Base-by-base conservation (phyloP, 2,329 filamentous ascomycete genomes). In the Hymenoscyphus albidus region DNA sequence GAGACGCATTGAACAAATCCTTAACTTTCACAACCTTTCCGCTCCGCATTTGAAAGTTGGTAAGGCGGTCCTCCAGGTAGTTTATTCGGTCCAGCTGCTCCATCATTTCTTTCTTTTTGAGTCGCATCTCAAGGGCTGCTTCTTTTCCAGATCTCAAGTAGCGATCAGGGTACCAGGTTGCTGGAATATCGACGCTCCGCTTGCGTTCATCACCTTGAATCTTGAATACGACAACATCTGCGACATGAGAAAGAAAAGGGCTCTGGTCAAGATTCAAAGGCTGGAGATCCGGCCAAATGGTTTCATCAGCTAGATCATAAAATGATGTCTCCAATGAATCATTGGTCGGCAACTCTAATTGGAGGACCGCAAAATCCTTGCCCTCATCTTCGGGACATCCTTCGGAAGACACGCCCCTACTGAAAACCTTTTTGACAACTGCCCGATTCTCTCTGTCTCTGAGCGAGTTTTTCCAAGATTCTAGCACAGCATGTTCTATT, bases 141-240 rank as follows among this genome's bases (percentile, higher is more conserved):
- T 81, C 75, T 62, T 79, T 80, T 14, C 80, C 78, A 12, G 70
- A 74, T 58, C 77, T 75, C 61, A 83, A 73, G 64, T 85, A 86
- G n/a, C 78, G 80, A 71, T 86, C 83, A 0, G 82, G 80, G 68
- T 84, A 85, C 66, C 85, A 80, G 13, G 80, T 74, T 54, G 76
- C 74, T 5, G 84, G 84, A 40, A 86, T 80, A 3, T 84, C 81
- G 54, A 84, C 76, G 2, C 77, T 77, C 56, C 79, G 78, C 7
- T 75, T 71, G 4, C 80, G 75, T 1, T 79, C 80, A 3, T 78
- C 75, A 16, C 76, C 75, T 18, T 70, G 69, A 13, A 86, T 71
- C 55, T 79, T 78, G 44, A 86, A 76, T 7, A 79, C 78, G 31
- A 86, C 69, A 3, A 85, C 77, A n/a, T 85, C 82, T 3, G 81